Base-by-base conservation (phyloP, 1,284 basidiomycete species). In the Entoloma clypeatum region DNA sequence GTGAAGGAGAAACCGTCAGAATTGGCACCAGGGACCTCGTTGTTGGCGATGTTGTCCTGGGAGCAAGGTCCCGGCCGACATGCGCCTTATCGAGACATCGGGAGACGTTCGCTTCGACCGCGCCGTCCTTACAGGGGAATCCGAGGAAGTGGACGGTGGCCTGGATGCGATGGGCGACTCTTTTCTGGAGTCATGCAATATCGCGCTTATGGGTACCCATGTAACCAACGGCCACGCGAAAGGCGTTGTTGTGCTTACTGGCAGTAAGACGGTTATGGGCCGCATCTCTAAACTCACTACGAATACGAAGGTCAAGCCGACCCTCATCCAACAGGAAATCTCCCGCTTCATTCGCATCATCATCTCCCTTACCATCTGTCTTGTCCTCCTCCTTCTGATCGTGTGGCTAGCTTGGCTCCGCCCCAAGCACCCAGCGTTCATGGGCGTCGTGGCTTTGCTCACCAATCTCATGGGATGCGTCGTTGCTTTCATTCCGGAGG, bases 1-100 rank as follows among this genome's bases (percentile, higher is more conserved):
- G 81, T 2, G 83, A 87, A 50, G 81, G 82, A 7, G 70, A 74
- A 39, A 69, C 75, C 19, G 65, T 74, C 22, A 76, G 77, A 34
- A 62, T 86, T 3, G 69, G 81, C 7, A 87, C 87, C 17, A 83
- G 86, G 51, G 83, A 89, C 36, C 76, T 93, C 14, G 82, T 91
- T 0, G 86, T 86, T 0, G 90, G 90, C 7, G 90, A 93, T 56
- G 67, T 92, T 11, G 80, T 92, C 39, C 75, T 1, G 79, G 90
- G 9, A 87, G 92, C 59, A 80, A 88, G 10, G 75, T 93, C 4
- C 91, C 90, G 0, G 90, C 90, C 1, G 90, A 93, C 53, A 67
- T 92, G 11, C 77, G 90, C 19, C 70, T 93, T 5, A 69, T 84
- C 31, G 62, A 76, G 17, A 61, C 59, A 37, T 71, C 67, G 1